phyloP scores from a whole-genome alignment of 2,329 filamentous ascomycete species.

The Ophiostoma ulmi region DNA sequence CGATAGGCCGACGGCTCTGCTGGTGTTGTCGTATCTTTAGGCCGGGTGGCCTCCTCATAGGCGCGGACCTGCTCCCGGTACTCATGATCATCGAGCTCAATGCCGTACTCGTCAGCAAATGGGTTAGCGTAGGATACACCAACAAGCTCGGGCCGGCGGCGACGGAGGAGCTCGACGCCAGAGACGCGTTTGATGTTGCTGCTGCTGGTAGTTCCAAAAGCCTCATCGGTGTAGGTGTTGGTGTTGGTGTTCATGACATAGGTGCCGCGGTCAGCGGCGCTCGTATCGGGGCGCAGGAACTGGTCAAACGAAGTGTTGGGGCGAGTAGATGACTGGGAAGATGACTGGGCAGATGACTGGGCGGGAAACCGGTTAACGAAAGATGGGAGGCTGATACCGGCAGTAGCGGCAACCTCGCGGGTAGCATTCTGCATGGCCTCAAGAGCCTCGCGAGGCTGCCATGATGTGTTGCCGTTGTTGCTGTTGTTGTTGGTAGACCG shows the following conservation, averaged over 20 bases:
- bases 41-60: neutral
- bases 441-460: constrained; percentile 21
- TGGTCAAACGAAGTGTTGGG: constrained; percentile 50
- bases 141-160: constrained; percentile 44
- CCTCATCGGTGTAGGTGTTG: constrained; percentile 37
- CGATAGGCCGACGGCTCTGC: neutral
- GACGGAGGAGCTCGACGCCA: constrained; percentile 43
- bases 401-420: constrained; percentile 24
- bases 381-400: constrained; percentile 19
- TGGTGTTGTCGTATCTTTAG: neutral
- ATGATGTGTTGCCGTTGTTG: neutral
- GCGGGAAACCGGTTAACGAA: neutral
- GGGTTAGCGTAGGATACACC: constrained; percentile 49
- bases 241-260: constrained; percentile 56
- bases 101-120: constrained; percentile 53
- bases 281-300: constrained; percentile 49
- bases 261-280: constrained; percentile 50
- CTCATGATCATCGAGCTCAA: constrained; percentile 39
- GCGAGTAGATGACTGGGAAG: constrained; percentile 21
- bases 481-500: neutral
- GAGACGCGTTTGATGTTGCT: constrained; percentile 30
- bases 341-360: neutral
- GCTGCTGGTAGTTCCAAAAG: constrained; percentile 9
- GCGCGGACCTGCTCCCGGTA: neutral
- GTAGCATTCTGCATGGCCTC: constrained; percentile 23